Conservation (phyloP, 352 stramenopile species). For the Globisporangium takayamanum region DNA sequence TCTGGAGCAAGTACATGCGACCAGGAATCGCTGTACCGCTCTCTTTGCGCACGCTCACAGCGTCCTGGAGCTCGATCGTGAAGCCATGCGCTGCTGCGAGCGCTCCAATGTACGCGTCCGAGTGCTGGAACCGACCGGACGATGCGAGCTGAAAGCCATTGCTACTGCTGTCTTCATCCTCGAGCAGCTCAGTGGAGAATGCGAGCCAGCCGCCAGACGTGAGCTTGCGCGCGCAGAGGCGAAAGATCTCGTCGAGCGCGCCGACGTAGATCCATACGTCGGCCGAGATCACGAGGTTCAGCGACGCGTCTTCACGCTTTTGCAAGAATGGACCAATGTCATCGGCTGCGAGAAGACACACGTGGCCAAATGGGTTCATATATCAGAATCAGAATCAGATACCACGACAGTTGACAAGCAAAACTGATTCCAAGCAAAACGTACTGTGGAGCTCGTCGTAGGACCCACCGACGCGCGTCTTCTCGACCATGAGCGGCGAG, state of each 20-base stretch:
- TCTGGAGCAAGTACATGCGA: conserved; percentile 50
- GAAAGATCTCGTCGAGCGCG: conserved; percentile 55
- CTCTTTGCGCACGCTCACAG: conserved; percentile 63
- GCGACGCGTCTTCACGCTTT: conserved; percentile 25
- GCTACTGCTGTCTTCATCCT: background rate
- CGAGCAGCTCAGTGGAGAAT: conserved; percentile 67
- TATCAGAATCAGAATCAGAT: background rate
- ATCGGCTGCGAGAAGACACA: conserved; percentile 17
- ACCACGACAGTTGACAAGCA: no score
- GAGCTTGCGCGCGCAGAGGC: conserved; percentile 38
- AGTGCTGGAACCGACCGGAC: conserved; percentile 78
- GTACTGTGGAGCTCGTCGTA: conserved; percentile 75
- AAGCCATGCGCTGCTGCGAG: conserved; percentile 40
- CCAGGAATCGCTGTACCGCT: conserved; percentile 63
- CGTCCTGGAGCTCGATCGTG: conserved; percentile 26
- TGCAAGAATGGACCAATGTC: conserved; percentile 54
- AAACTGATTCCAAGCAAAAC: conserved; percentile 4
- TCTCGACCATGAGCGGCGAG: conserved; percentile 77
- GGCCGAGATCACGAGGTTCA: conserved; percentile 67
- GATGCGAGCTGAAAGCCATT: conserved; percentile 41
- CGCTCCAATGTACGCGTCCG: conserved; percentile 46
- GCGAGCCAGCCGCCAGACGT: conserved; percentile 34
- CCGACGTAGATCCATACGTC: conserved; percentile 89
- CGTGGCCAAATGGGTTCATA: background rate
- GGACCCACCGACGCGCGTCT: conserved; percentile 44